Conservation (phyloP, 129 eudicot genomes). For the Sambucus nigra region DNA sequence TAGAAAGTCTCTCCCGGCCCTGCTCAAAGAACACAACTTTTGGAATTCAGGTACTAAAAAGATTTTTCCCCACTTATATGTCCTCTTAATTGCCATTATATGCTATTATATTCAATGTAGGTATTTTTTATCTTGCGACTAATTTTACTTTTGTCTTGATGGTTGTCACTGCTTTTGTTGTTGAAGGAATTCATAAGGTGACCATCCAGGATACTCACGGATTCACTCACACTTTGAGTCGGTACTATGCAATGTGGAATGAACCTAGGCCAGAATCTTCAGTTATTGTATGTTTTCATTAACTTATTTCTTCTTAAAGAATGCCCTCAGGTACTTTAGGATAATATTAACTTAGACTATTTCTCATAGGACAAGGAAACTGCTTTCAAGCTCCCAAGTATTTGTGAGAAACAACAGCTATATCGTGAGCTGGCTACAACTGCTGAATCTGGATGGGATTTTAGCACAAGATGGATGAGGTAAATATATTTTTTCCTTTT, state of each 20-base stretch:
- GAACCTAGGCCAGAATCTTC: slow-evolving; percentile 90
- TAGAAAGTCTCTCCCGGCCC: slow-evolving; percentile 60
- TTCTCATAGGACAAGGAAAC: slow-evolving; percentile 59
- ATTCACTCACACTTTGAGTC: slow-evolving; percentile 42
- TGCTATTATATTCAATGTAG: too few relatives aligned
- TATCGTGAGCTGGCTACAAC: slow-evolving; percentile 83
- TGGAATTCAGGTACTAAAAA: slow-evolving; percentile 64
- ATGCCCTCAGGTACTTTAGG: neutral
- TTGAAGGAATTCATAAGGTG: slow-evolving; percentile 69
- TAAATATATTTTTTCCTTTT: slow-evolving; percentile 6
- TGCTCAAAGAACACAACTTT: slow-evolving; percentile 60
- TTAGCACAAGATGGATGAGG: slow-evolving; percentile 98
- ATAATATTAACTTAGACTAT: slow-evolving; percentile 1
- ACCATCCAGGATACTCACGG: slow-evolving; percentile 54
- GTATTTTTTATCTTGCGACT: too few relatives aligned
- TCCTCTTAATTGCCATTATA: too few relatives aligned
- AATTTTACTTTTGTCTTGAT: neutral
- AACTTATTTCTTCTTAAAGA: neutral
- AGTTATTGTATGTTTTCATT: slow-evolving; percentile 47
- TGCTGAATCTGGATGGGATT: slow-evolving; percentile 98
- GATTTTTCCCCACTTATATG: too few relatives aligned
- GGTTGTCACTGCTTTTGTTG: neutral
- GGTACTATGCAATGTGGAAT: slow-evolving; percentile 95
- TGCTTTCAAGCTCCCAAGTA: slow-evolving; percentile 37
- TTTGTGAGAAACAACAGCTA: slow-evolving; percentile 39